These are phyloP conservation scores for Pseudofabraea citricarpa DNA, from an alignment of 2,329 filamentous ascomycete species.

Conservation along the genomic window DNA sequence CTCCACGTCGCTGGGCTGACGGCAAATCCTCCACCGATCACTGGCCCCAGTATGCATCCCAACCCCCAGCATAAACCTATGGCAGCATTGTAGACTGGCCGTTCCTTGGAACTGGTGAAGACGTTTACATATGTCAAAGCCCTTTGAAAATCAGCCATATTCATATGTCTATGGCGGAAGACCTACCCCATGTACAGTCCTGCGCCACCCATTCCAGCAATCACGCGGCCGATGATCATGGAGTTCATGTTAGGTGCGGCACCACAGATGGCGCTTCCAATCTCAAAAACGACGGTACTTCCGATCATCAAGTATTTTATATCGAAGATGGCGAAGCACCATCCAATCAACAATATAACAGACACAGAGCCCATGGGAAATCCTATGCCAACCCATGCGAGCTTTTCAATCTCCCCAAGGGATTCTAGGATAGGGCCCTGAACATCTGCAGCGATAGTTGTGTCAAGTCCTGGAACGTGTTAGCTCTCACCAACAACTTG, in stretches of 20 bases:
- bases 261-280: conserved; percentile 25
- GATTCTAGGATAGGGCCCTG: conserved; percentile 22
- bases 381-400: conserved; percentile 26
- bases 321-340: conserved; percentile 17
- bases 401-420: conserved; percentile 23
- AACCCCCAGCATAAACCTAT: conserved; percentile 15
- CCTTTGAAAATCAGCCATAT: no score
- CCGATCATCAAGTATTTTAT: conserved; percentile 20
- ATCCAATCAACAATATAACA: conserved; percentile 24
- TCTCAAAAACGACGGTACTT: conserved; percentile 15
- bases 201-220: conserved; percentile 35
- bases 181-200: conserved; percentile 35
- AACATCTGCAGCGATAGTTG: conserved; percentile 22
- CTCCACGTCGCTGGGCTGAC: conserved; percentile 21
- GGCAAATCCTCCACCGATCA: conserved; percentile 28
- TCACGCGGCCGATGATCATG: conserved; percentile 40
- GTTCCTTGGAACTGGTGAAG: conserved; percentile 8
- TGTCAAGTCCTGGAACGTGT: conserved; percentile 8
- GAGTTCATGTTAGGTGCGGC: conserved; percentile 29
- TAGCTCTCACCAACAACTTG: background rate
- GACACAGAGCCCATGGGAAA: conserved; percentile 22
- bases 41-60: conserved; percentile 15
- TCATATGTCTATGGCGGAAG: no score
- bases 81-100: conserved; percentile 10
- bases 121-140: conserved; percentile 13